Evolutionary conservation across 495 filamentous ascomycete genomes (phyloP), one percentile per base, ranked within the genome.

Genomic region (Xylaria bambusicola): DNA sequence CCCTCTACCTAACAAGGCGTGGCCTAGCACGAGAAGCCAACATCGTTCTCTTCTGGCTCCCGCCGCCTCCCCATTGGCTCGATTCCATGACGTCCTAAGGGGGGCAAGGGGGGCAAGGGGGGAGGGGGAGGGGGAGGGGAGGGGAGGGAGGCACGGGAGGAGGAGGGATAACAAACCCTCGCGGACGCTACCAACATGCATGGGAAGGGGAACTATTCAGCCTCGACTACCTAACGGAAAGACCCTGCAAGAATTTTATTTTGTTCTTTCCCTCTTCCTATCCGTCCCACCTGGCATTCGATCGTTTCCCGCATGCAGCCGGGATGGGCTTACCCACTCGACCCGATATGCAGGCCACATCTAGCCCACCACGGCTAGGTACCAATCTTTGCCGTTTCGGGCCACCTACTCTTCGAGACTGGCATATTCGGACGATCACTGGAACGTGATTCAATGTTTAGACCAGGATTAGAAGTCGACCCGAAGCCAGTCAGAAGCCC

Each of bases 361-460:
- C 61, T 67, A 66, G 68, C 63, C 67, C 65, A 64, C 59, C 66
- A 63, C 68, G 68, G 68, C 61, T 66, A 66, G 65, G 58, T 63
- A 49, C 53, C 58, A 60, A 61, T 51, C 61, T 52, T 48, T 48
- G 17, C 50, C 62, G 41, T 55, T 58, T 71, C 62, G 64, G 68
- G 68, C 68, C 61, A 71, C 65, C 60, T 66, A 48, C 66, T 56
- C 41, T 66, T 68, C 63, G 62, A 61, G 51, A 71, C 68, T 62
- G 65, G 68, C 68, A 71, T 71, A 66, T 64, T 62, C 26, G 58
- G 63, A 62, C 63, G 67, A 71, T 71, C 68, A 71, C 68, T 71
- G 68, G 68, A 71, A 68, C 68, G 65, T 61, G 63, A 66, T 61
- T 66, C 27, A 58, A 66, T 66, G 66, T 66, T 68, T 58, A 61